Evolutionary conservation across 768 basidiomycete genomes (phyloP), one percentile per base, ranked within the genome.

Genomic region (Chalciporus piperatus): DNA sequence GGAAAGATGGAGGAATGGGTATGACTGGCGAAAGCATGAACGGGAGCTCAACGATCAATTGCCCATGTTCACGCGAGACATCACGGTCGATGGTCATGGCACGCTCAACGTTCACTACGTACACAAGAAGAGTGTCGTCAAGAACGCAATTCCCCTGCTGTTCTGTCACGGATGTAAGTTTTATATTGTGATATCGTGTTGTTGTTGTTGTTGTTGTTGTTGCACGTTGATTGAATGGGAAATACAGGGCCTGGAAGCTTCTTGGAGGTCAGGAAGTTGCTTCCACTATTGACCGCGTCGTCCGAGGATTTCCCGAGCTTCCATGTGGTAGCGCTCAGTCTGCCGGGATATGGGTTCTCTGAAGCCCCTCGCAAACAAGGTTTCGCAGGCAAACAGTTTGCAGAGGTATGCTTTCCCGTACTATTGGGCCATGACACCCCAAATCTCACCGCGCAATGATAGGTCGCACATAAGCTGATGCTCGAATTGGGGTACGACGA

Each of bases 271-370:
- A 61, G 69, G 38, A 85, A 84, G 68, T 68, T 86, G 5, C 64
- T 87, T 1, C 79, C 82, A 3, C 59, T 83, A 5, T 65, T 87
- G 52, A 70, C 75, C 0, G 63, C 71, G 19, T 63, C 67, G 0
- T 70, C 73, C 1, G 48, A 69, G 2, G 65, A 72, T 0, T 71
- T 78, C 5, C 83, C 83, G 2, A 79, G 74, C 45, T 86, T 87
- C 61, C 81, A 85, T 55, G 80, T 87, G 19, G 81, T 87, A 0
- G 79, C 78, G 0, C 55, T 76, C 32, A 79, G 83, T 57, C 57
- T 85, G 14, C 85, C 83, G 9, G 82, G 81, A 0, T 86, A 67
- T 62, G 84, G 81, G 0, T 85, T 84, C 64, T 84, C 84, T 0
- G 75, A 81, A 39, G 80, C 76, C 0, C 76, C 80, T 0, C 78